Percentiles rank a stretch among this genome's conserved stretches.
phyloP scores from a whole-genome alignment of 2,329 filamentous ascomycete genomes.

The Ambrosiella beaveri region DNA sequence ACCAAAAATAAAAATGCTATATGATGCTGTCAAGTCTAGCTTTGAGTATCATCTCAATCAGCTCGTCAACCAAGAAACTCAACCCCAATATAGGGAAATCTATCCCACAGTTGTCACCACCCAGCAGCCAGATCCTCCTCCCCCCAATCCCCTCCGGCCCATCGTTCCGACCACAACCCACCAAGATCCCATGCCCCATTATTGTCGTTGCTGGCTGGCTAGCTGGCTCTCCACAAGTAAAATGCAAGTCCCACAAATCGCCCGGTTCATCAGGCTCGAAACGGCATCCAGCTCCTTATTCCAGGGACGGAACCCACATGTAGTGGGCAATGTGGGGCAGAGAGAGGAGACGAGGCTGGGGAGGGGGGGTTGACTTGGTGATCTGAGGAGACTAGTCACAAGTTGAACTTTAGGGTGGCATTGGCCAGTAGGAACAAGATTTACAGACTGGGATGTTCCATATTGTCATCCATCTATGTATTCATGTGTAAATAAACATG shows the following conservation, averaged over 20 bases:
- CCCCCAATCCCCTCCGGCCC: neutral
- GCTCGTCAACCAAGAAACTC: neutral
- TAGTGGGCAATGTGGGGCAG: neutral
- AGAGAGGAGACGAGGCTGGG: neutral
- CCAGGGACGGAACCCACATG: neutral
- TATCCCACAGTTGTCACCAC: neutral
- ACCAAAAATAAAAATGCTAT: too few relatives aligned
- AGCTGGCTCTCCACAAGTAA: neutral
- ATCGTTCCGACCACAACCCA: neutral
- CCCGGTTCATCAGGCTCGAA: neutral
- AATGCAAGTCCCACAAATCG: neutral
- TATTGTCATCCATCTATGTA: neutral
- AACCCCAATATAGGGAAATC: neutral
- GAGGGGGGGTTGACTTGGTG: neutral
- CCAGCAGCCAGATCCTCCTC: neutral
- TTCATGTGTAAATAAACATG: too few relatives aligned
- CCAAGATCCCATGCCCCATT: neutral
- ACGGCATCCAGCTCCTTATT: neutral
- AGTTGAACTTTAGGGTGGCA: neutral
- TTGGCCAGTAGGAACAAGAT: neutral
- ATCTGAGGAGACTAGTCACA: too few relatives aligned
- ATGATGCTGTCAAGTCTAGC: too few relatives aligned
- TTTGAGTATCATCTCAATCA: neutral
- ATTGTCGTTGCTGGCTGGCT: neutral
- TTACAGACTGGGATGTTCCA: neutral